These are phyloP conservation scores for Zymoseptoria tritici DNA, from an alignment of 2,329 filamentous ascomycete genomes.

Conservation along the genomic window DNA sequence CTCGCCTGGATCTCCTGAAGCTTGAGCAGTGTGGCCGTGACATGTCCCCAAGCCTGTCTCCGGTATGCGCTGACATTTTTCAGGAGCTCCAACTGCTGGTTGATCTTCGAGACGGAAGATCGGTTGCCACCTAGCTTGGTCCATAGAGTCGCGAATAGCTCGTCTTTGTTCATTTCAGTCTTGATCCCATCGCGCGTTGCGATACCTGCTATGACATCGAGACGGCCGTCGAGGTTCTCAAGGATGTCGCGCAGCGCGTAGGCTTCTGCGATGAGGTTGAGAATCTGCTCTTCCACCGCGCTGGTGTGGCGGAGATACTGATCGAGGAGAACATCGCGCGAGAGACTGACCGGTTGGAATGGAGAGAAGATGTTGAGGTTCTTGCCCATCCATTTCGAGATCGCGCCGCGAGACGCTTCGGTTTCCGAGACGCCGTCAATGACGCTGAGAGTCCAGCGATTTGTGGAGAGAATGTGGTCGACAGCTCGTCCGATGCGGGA, in stretches of 20 bases:
- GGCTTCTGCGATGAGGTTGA: conserved; percentile 60
- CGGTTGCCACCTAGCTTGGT: conserved; percentile 65
- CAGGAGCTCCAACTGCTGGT: conserved; percentile 58
- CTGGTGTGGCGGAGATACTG: conserved; percentile 68
- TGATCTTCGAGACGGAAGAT: conserved; percentile 52
- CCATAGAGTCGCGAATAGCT: conserved; percentile 65
- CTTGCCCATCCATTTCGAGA: conserved; percentile 37
- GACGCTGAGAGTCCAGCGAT: conserved; percentile 65
- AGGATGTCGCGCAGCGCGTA: conserved; percentile 60
- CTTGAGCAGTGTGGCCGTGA: conserved; percentile 63
- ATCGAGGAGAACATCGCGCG: conserved; percentile 58
- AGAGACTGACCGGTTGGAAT: conserved; percentile 54
- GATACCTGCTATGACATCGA: conserved; percentile 63
- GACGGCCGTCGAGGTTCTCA: conserved; percentile 59
- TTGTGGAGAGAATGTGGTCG: conserved; percentile 66
- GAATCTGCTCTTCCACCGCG: conserved; percentile 63
- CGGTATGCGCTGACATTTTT: conserved; percentile 60
- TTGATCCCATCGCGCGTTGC: conserved; percentile 56
- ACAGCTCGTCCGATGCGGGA: conserved; percentile 65
- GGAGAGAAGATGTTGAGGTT: conserved; percentile 47
- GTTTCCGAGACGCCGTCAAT: conserved; percentile 53
- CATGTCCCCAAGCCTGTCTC: conserved; percentile 57
- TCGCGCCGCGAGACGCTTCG: conserved; percentile 33
- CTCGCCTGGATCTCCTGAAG: conserved; percentile 65
- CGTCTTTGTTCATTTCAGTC: conserved; percentile 53